Conservation (phyloP, 306 rosid species). For the Sechiopsis laciniata region DNA sequence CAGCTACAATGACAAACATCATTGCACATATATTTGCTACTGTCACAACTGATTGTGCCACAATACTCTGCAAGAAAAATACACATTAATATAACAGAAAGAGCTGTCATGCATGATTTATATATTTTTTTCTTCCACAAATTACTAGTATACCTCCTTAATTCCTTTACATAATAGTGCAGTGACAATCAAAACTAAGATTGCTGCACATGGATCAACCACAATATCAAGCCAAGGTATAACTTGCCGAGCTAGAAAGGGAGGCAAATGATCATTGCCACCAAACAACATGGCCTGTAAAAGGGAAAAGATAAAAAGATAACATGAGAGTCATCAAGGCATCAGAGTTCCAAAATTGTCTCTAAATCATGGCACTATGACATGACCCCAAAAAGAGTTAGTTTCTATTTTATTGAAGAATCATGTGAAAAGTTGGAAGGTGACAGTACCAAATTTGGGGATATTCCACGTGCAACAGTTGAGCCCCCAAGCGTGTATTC, state of each 20-base stretch:
- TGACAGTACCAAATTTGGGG: constrained; percentile 72
- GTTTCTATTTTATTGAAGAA: background rate
- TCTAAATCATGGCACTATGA: background rate
- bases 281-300: constrained; percentile 74
- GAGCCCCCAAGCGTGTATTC: constrained; percentile 87
- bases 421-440: constrained; percentile 11
- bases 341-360: background rate
- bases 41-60: constrained; percentile 66
- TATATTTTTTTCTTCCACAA: background rate
- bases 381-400: background rate
- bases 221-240: constrained; percentile 60
- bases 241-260: constrained; percentile 57
- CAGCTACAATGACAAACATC: constrained; percentile 68
- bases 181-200: constrained; percentile 62
- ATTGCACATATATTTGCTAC: constrained; percentile 69
- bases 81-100: constrained; percentile 3
- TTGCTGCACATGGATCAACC: constrained; percentile 87
- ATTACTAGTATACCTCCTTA: constrained; percentile 61
- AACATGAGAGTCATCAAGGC: background rate
- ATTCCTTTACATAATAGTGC: constrained; percentile 77
- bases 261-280: constrained; percentile 64
- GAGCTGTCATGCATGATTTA: background rate
- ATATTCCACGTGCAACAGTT: constrained; percentile 85
- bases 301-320: constrained; percentile 16
- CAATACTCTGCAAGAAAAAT: constrained; percentile 58